Evolutionary conservation across 768 basidiomycete species (phyloP), one percentile per base, ranked within the genome.

Genomic region (Termitomyces sp.): DNA sequence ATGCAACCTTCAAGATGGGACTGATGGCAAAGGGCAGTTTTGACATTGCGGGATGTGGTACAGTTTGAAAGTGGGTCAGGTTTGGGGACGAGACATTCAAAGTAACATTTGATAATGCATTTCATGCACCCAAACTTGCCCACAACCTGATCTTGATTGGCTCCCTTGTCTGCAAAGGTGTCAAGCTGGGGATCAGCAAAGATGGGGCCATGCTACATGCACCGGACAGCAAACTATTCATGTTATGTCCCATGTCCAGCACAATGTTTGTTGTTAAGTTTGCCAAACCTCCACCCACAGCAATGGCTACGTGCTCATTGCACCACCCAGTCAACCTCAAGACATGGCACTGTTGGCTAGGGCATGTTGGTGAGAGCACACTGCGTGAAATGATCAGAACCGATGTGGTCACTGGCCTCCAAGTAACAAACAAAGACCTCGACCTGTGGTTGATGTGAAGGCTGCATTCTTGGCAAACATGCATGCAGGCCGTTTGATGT

Each of bases 81-180:
- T 42, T n/a, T 42, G 41, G 41, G 7, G 6, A 42, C 20, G 41
- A 42, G 41, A n/a, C n/a, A 1, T n/a, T 42, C 14, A 13, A 42
- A n/a, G 5, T 42, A 20, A 42, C 9, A 8, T 20, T 42, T n/a
- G 41, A 42, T 20, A 13, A 20, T 20, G n/a, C 7, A 6, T n/a
- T 42, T 18, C n/a, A 42, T 20, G 41, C 41, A 20, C 41, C 41
- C 20, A 13, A 42, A 24, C 46, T 64, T 64, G 20, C 58, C 61
- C 6, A 67, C 67, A 0, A 61, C 65, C 69, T 70, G 72, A 32
- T 32, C n/a, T n/a, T n/a, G n/a, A n/a, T n/a, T 9, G 9, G 31
- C 31, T 32, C 31, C 1, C 31, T 32, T 9, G 9, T 32, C 31
- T 9, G 9, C 9, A 32, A 32, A 9, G 31, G 31, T 9, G 9